These are phyloP conservation scores for Moringa oleifera DNA, from an alignment of 345 rosid genomes.

Conservation along the genomic window DNA sequence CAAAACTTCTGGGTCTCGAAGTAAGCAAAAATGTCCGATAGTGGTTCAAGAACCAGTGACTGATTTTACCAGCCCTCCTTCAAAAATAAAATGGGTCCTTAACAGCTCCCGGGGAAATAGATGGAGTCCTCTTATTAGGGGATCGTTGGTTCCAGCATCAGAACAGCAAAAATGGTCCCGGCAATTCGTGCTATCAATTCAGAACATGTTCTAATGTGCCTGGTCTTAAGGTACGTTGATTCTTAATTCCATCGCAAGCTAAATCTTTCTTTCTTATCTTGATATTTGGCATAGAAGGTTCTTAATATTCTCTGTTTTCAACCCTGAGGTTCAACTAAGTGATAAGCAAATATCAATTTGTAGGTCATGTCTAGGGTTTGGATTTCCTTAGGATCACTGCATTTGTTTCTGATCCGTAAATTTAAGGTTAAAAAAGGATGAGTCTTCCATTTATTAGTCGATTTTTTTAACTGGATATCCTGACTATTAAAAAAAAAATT, in stretches of 20 bases:
- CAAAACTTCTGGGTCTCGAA: neutral
- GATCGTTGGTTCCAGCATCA: conserved; percentile 34
- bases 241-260: neutral
- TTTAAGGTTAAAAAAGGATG: no score
- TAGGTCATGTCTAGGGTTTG: no score
- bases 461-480: no score
- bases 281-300: no score
- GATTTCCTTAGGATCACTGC: no score
- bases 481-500: no score
- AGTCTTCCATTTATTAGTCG: no score
- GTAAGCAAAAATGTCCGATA: conserved; percentile 1
- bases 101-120: conserved; percentile 31
- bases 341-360: no score
- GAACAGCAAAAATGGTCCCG: conserved; percentile 46
- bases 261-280: no score
- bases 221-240: neutral
- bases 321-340: no score
- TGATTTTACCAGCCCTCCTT: conserved; percentile 23
- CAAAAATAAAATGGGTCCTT: conserved; percentile 57
- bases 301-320: no score
- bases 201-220: conserved; percentile 16
- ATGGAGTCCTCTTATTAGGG: conserved; percentile 37
- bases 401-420: no score
- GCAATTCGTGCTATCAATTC: conserved; percentile 28
- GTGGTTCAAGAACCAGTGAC: conserved; percentile 16